Conservation (phyloP, 1,284 basidiomycete species). For the Papiliotrema terrestris region DNA sequence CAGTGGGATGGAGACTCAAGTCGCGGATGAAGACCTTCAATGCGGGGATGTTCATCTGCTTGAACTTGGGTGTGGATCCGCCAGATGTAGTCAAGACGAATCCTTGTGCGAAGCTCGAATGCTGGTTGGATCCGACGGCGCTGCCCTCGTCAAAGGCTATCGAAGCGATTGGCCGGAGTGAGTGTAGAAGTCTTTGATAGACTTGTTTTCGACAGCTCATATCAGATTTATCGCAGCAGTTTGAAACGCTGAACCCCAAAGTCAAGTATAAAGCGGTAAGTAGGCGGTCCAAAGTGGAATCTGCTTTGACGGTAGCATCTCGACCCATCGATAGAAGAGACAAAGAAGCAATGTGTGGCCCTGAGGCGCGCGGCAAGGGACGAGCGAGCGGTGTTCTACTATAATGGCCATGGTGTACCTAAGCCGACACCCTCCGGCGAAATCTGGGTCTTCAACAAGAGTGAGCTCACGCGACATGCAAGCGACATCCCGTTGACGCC, state of each 20-base stretch:
- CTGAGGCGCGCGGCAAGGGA: constrained; percentile 86
- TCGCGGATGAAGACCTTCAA: constrained; percentile 86
- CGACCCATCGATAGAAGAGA: constrained; percentile 92
- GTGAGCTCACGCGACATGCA: constrained; percentile 23
- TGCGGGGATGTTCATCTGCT: constrained; percentile 88
- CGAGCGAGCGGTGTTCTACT: constrained; percentile 93
- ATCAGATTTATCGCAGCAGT: constrained; percentile 81
- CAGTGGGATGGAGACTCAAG: constrained; percentile 65
- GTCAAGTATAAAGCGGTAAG: constrained; percentile 76
- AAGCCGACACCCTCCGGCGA: constrained; percentile 95
- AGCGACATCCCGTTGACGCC: constrained; percentile 4
- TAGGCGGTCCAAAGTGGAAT: background rate
- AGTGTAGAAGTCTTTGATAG: constrained; percentile 6
- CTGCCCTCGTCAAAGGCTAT: constrained; percentile 80
- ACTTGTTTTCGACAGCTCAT: constrained; percentile 1
- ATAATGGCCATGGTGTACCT: constrained; percentile 97
- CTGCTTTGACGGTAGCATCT: constrained; percentile 58
- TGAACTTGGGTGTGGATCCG: constrained; percentile 97
- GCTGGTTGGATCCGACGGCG: constrained; percentile 94
- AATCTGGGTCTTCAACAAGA: constrained; percentile 97
- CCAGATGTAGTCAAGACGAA: constrained; percentile 97
- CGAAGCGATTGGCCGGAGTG: constrained; percentile 50
- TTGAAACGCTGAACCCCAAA: constrained; percentile 80
- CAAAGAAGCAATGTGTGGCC: constrained; percentile 82
- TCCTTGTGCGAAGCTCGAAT: constrained; percentile 91